phyloP scores from a whole-genome alignment of 495 filamentous ascomycete genomes.

The Penicillium ochrochloron region DNA sequence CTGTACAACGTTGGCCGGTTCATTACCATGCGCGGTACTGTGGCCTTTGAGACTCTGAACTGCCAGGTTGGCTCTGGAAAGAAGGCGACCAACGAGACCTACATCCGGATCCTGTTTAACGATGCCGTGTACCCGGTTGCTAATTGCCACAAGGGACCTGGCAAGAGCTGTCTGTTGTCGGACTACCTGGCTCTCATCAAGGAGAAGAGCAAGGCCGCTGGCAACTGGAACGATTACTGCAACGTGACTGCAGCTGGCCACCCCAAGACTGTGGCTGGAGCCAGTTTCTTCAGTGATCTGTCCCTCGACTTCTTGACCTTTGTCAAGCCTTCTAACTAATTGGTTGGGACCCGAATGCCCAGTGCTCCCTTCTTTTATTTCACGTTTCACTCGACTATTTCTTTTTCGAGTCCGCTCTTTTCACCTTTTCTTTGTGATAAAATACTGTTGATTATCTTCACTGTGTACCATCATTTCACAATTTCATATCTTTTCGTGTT shows the following conservation, averaged over 20 bases:
- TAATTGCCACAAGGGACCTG: constrained; percentile 51
- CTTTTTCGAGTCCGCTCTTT: neutral
- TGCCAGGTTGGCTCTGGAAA: constrained; percentile 30
- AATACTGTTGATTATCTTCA: neutral
- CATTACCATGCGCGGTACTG: constrained; percentile 60
- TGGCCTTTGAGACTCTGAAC: constrained; percentile 57
- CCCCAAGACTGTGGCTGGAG: constrained; percentile 36
- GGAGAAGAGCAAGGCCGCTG: constrained; percentile 46
- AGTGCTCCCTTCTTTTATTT: neutral
- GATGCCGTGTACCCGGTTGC: constrained; percentile 59
- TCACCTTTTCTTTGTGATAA: constrained; percentile 1
- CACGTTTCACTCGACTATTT: neutral
- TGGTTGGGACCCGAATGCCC: neutral
- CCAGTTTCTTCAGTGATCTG: constrained; percentile 54
- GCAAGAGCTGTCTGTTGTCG: constrained; percentile 48
- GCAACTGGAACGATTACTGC: constrained; percentile 50
- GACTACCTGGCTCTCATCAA: constrained; percentile 50
- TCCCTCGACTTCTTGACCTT: constrained; percentile 39
- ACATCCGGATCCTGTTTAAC: constrained; percentile 55
- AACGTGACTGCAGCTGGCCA: constrained; percentile 42
- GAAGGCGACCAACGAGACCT: constrained; percentile 29
- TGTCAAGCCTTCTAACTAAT: constrained; percentile 27
- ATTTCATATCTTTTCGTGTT: neutral
- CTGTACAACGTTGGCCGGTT: constrained; percentile 39
- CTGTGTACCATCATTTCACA: neutral